phyloP scores from a whole-genome alignment of 2,329 filamentous ascomycete species.

The Venturia carpophila region DNA sequence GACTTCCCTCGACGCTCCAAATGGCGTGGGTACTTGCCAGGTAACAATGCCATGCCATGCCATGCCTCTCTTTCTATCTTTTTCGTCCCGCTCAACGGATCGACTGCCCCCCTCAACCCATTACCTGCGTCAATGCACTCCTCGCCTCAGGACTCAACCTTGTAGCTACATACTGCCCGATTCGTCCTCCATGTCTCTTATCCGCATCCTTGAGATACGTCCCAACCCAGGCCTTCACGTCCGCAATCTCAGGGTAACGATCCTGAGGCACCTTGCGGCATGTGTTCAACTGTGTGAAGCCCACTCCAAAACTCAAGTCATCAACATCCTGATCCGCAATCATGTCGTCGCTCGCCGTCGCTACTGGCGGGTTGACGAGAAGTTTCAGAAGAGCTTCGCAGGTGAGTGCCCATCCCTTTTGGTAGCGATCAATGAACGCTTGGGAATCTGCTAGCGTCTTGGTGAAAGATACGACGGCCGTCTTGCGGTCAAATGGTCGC shows the following conservation, averaged over 20 bases:
- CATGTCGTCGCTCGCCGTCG: constrained; percentile 56
- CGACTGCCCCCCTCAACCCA: not conserved
- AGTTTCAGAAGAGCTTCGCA: constrained; percentile 84
- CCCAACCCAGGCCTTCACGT: constrained; percentile 77
- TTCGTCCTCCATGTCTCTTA: constrained; percentile 59
- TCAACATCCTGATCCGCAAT: constrained; percentile 87
- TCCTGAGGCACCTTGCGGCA: constrained; percentile 68
- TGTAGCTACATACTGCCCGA: constrained; percentile 64
- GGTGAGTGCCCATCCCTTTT: constrained; percentile 78
- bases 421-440: constrained; percentile 65
- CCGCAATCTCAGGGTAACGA: constrained; percentile 76
- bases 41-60: not conserved
- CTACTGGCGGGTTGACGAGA: constrained; percentile 77
- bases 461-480: constrained; percentile 84
- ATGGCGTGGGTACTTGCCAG: not conserved
- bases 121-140: constrained; percentile 29
- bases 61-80: not conserved
- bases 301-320: constrained; percentile 88
- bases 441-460: constrained; percentile 84
- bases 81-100: not conserved
- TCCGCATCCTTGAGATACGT: constrained; percentile 72
- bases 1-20: not conserved
- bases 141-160: constrained; percentile 47
- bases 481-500: constrained; percentile 83
- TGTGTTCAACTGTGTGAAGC: constrained; percentile 88